A percentile compares a stretch with the other conserved stretches of the same genome.
Conservation (phyloP, 192 early-diverging fungal species). For the Backusella psychrophila region DNA sequence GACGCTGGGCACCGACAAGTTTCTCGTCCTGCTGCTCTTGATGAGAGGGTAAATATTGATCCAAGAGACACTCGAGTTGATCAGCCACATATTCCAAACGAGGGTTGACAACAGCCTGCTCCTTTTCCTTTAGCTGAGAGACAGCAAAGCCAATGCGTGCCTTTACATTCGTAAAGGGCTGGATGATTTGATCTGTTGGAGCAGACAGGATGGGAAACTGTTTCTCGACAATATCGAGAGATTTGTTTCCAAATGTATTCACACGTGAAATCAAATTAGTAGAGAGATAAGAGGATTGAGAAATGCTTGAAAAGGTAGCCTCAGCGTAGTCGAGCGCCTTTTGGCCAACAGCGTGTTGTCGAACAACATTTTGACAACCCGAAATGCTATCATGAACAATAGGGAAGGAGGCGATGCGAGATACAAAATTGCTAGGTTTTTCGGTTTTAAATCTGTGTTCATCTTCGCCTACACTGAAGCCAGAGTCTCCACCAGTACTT, state of each 20-base stretch:
- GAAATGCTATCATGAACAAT: conserved; percentile 21
- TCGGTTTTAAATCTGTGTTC: not conserved
- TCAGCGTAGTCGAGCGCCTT: conserved; percentile 17
- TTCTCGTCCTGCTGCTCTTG: not conserved
- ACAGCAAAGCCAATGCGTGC: not conserved
- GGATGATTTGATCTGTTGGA: conserved; percentile 15
- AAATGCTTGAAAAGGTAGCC: conserved; percentile 9
- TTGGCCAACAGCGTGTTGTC: conserved; percentile 15
- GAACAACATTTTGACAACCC: conserved; percentile 11
- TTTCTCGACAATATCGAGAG: conserved; percentile 18
- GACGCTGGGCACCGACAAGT: not conserved
- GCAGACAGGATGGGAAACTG: conserved; percentile 14
- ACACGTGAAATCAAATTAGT: conserved; percentile 11
- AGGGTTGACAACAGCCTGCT: not conserved
- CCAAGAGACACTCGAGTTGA: not conserved
- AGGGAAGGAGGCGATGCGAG: conserved; percentile 17
- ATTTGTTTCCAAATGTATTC: conserved; percentile 16
- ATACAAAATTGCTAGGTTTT: conserved; percentile 7
- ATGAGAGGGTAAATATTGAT: conserved; percentile 6
- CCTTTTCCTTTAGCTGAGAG: not conserved
- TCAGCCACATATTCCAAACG: conserved; percentile 1
- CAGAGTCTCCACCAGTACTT: conserved; percentile 13
- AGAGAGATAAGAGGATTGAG: not conserved
- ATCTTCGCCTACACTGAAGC: conserved; percentile 2
- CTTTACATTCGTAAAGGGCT: not conserved